Base-by-base conservation (phyloP, 2,329 filamentous ascomycete genomes). In the Karstenula rhodostoma region DNA sequence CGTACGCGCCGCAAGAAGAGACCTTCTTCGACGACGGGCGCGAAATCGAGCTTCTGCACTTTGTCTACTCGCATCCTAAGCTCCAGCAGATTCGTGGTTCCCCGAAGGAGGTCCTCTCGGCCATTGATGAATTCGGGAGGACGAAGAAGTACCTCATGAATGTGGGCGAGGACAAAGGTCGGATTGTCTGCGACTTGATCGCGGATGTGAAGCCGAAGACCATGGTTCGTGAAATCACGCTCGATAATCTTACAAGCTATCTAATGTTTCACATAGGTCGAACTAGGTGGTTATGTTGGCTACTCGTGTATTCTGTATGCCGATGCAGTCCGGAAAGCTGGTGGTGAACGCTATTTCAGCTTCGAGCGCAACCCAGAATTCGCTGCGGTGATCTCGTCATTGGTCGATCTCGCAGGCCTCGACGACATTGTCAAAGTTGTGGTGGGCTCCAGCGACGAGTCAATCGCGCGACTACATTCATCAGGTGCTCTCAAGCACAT, bases 231-330 rank as follows among this genome's bases (percentile, higher is more conserved):
- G 13, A 5, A 46, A 49, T 15, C 27, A 42, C n/a, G 1, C 17
- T n/a, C 19, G 2, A 29, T n/a, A 3, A 17, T 32, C 12, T 27
- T 29, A 2, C 37, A 52, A 46, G 51, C 42, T 47, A 13, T 44
- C 51, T 54, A 40, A 54, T 19, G n/a, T 2, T 47, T 35, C 49
- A 59, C 43, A 43, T 59, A 83, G 81, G 84, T 94, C 49, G 92
- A 96, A 73, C 83, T 95, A 0, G 92, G 92, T 49, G 90, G 90
- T 51, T 95, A 94, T 76, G 84, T 93, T 22, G 92, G 92, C 44
- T 95, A 95, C 80, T 94, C 91, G 0, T 89, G 89, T 60, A 87
- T 95, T 60, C 82, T 93, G 1, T 94, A 94, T 71, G 90, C 86
- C 47, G 83, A 87, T 37, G 88, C 89, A 0, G 80, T 92, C 17